These are phyloP conservation scores for Venturia oleaginea DNA, from an alignment of 2,329 filamentous ascomycete genomes.

Conservation along the genomic window DNA sequence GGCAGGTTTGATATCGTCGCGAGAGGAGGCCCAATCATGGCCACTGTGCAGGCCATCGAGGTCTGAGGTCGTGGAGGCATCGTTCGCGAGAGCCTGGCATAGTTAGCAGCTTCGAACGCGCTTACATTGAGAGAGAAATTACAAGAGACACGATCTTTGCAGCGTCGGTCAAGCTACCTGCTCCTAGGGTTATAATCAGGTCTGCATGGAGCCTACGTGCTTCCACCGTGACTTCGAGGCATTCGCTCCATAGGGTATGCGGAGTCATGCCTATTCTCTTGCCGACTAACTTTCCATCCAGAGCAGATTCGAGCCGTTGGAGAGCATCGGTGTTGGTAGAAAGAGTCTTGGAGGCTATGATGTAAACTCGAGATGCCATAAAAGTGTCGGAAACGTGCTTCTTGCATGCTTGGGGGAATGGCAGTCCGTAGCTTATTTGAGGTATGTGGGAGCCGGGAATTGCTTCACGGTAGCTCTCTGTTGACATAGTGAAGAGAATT, in stretches of 20 bases:
- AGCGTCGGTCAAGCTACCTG: conserved; percentile 47
- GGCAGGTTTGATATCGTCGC: conserved; percentile 14
- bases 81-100: conserved; percentile 39
- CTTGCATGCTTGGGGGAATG: conserved; percentile 36
- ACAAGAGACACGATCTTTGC: conserved; percentile 45
- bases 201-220: conserved; percentile 33
- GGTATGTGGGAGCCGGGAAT: conserved; percentile 22
- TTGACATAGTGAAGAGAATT: not conserved
- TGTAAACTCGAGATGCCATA: conserved; percentile 38
- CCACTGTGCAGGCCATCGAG: conserved; percentile 24
- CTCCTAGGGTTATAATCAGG: conserved; percentile 46
- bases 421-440: conserved; percentile 38
- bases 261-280: conserved; percentile 42
- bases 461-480: conserved; percentile 14
- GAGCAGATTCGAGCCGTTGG: conserved; percentile 29
- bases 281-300: conserved; percentile 38
- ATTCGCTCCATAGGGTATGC: conserved; percentile 46
- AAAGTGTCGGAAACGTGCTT: conserved; percentile 39
- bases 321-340: conserved; percentile 39
- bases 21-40: conserved; percentile 11
- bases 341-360: conserved; percentile 43
- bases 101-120: not conserved
- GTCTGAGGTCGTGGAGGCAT: conserved; percentile 29
- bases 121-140: conserved; percentile 11
- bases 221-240: conserved; percentile 39